Evolutionary conservation across 176 grass and related monocot species (phyloP), one percentile per base, ranked within the genome.

Genomic region (Carex scoparia): DNA sequence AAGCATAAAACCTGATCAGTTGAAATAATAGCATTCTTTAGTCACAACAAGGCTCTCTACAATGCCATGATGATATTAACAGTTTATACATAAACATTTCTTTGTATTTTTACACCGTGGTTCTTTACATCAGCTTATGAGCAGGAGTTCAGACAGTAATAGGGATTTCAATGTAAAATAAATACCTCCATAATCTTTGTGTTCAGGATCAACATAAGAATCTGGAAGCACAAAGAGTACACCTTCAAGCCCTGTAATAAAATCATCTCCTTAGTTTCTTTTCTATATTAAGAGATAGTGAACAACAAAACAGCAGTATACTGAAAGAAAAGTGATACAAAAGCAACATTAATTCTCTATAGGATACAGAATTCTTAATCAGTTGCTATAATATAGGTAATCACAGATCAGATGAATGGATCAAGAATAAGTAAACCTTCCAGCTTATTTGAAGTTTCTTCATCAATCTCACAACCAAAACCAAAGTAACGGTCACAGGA

Each of bases 161-260:
- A 48, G 51, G 42, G 7, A 64, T 69, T 64, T 30, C 38, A 55
- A 79, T 49, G 58, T 65, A 79, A 54, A 69, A 69, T 46, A 30
- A 33, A 28, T 87, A 99, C 96, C 96, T 93, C 96, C 93, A 83
- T 99, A 99, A 81, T 99, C 96, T 85, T 95, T 94, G 88, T 95
- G 69, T 72, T 94, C 88, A 1, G 94, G 89, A 44, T 95, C 96
- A 69, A 99, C 94, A 84, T 95, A 99, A 1, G 93, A 94, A 92
- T 99, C 96, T 0, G 93, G 96, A 28, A 99, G 90, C 53, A 99
- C 96, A n/a, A 94, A 98, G 10, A 97, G 90, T 86, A 99, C 96
- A 70, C 91, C 93, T 79, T 93, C 93, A 5, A 95, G 82, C 16
- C 96, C 93, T 99, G 90, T 13, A 64, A 38, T 28, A 61, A 66